Percentiles rank a stretch among this genome's conserved stretches.
These are phyloP conservation scores for Ogataea polymorpha DNA, from an alignment of 805 yeast genomes.

Conservation along the genomic window DNA sequence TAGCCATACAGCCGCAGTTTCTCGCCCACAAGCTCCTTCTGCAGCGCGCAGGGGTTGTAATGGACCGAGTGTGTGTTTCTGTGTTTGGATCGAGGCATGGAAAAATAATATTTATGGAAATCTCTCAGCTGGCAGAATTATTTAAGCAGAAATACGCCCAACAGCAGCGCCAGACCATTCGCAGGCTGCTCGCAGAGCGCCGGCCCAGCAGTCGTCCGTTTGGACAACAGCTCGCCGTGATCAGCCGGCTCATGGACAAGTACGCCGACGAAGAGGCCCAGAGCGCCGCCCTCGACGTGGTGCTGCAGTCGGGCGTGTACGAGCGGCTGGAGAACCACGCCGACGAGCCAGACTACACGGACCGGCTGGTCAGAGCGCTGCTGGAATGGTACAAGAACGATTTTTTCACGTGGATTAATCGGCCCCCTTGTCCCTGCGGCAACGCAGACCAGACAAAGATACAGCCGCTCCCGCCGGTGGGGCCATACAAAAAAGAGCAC, in stretches of 20 bases:
- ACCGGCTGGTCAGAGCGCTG: conserved; percentile 54
- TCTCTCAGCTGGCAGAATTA: conserved; percentile 3
- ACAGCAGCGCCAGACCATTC: conserved; percentile 7
- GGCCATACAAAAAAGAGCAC: conserved; percentile 45
- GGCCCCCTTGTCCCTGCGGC: conserved; percentile 62
- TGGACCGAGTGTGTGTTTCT: conserved; percentile 27
- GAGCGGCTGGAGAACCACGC: conserved; percentile 31
- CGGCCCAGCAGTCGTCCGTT: conserved; percentile 9
- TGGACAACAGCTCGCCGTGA: conserved; percentile 9
- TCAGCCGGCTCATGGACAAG: conserved; percentile 22
- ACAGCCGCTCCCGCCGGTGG: conserved; percentile 33
- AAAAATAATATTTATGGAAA: conserved; percentile 2
- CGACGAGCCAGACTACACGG: conserved; percentile 41
- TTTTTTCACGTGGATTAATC: conserved; percentile 82
- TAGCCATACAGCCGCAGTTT: conserved; percentile 25
- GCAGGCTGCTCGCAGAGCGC: neutral
- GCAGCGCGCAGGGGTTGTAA: conserved; percentile 11
- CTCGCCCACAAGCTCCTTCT: conserved; percentile 1
- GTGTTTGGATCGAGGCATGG: conserved; percentile 15
- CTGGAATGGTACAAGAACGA: conserved; percentile 70
- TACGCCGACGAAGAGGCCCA: conserved; percentile 45
- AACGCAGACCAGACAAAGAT: conserved; percentile 40
- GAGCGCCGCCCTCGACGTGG: conserved; percentile 57
- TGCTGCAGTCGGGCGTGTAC: conserved; percentile 68
- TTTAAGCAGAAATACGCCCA: conserved; percentile 11